Conservation (phyloP, 257 asterid genomes). For the Solanum arcanum region DNA sequence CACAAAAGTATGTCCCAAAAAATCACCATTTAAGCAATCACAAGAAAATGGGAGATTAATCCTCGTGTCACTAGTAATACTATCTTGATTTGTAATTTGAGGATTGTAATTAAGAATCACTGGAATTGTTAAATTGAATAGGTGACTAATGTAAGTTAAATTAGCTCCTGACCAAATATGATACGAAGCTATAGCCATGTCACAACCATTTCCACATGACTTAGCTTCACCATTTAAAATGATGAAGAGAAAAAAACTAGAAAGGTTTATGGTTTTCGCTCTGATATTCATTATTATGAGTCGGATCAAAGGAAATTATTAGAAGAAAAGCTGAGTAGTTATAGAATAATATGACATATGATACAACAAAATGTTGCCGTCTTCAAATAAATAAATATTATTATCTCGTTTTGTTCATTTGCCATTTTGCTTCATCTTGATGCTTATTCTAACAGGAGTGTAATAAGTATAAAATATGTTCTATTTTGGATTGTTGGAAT, state of each 20-base stretch:
- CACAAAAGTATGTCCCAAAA: conserved; percentile 54
- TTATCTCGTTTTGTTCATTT: not conserved
- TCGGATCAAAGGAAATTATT: not conserved
- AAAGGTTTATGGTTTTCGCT: not conserved
- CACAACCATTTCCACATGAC: conserved; percentile 45
- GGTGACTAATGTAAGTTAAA: conserved; percentile 42
- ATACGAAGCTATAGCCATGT: conserved; percentile 63
- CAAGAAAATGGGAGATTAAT: conserved; percentile 63
- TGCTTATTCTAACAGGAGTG: not conserved
- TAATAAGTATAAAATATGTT: not conserved
- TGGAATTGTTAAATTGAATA: conserved; percentile 26
- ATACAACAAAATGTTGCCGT: conserved; percentile 12
- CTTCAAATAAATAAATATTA: not conserved
- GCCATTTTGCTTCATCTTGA: not conserved
- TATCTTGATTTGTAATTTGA: conserved; percentile 17
- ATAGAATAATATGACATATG: conserved; percentile 18
- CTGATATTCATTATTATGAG: conserved; percentile 13
- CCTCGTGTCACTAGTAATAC: conserved; percentile 24
- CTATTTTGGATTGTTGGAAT: not conserved
- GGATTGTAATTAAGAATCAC: conserved; percentile 38
- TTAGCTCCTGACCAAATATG: conserved; percentile 47
- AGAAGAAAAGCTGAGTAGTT: not conserved
- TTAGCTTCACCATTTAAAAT: conserved; percentile 25
- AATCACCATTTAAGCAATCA: conserved; percentile 69
- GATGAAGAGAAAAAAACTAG: conserved; percentile 1